Evolutionary conservation across 495 filamentous ascomycete genomes (phyloP).

Genomic region (Lasiosphaeria hispida): DNA sequence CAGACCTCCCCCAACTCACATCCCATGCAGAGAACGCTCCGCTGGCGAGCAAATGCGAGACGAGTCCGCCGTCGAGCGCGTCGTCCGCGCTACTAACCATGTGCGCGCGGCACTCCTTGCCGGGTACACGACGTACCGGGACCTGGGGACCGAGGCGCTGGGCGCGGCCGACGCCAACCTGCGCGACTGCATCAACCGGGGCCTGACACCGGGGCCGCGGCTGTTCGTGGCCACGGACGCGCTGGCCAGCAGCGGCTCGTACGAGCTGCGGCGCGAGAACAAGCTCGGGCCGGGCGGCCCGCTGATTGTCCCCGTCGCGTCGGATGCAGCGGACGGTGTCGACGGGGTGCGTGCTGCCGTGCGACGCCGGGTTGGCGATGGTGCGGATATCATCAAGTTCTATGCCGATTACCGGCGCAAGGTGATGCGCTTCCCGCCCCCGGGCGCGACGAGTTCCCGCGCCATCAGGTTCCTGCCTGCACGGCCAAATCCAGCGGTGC

Average conservation of each 20-base stretch:
- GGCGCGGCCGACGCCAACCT: slow-evolving; percentile 43
- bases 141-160: slow-evolving; percentile 52
- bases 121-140: slow-evolving; percentile 55
- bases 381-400: slow-evolving; percentile 54
- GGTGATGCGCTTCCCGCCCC: slow-evolving; percentile 43
- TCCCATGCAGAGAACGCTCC: slow-evolving; percentile 30
- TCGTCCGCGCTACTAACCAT: slow-evolving; percentile 51
- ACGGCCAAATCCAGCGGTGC: slow-evolving; percentile 41
- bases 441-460: slow-evolving; percentile 21
- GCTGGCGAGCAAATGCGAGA: slow-evolving; percentile 49
- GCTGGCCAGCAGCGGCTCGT: slow-evolving; percentile 47
- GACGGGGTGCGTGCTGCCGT: slow-evolving; percentile 45
- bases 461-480: slow-evolving; percentile 25
- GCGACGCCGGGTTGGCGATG: slow-evolving; percentile 45
- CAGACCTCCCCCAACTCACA: neutral
- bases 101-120: slow-evolving; percentile 48
- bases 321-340: slow-evolving; percentile 46
- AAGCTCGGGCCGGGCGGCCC: slow-evolving; percentile 15
- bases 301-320: slow-evolving; percentile 35
- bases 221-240: slow-evolving; percentile 52
- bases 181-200: slow-evolving; percentile 48
- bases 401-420: slow-evolving; percentile 53
- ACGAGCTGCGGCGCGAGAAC: slow-evolving; percentile 49
- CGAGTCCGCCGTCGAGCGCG: slow-evolving; percentile 47
- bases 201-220: slow-evolving; percentile 50